Conservation (phyloP, 2,329 filamentous ascomycete genomes). For the Zymoseptoria tritici region DNA sequence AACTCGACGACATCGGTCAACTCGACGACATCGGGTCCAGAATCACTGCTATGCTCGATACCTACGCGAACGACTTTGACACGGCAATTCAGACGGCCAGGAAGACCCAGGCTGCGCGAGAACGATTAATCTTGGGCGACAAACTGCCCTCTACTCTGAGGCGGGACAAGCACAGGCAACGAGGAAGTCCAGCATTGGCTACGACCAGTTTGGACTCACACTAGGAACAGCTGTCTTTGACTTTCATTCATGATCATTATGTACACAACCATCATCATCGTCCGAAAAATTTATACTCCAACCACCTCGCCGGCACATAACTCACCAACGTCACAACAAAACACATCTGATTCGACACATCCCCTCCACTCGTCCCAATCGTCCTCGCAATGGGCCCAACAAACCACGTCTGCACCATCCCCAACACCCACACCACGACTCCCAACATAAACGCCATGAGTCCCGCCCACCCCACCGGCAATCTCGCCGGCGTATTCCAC, state of each 20-base stretch:
- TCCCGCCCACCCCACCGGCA: slow-evolving; percentile 38
- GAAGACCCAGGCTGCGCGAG: too few relatives aligned
- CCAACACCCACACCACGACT: slow-evolving; percentile 44
- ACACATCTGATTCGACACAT: slow-evolving; percentile 49
- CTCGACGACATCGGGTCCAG: too few relatives aligned
- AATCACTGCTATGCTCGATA: too few relatives aligned
- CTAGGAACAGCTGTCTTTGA: too few relatives aligned
- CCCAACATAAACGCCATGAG: slow-evolving; percentile 34
- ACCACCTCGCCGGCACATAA: slow-evolving; percentile 42
- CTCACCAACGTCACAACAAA: slow-evolving; percentile 43
- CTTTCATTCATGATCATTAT: neutral
- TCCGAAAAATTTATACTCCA: slow-evolving; percentile 43
- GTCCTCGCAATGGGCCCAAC: slow-evolving; percentile 50
- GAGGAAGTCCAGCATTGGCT: too few relatives aligned
- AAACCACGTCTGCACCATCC: slow-evolving; percentile 40
- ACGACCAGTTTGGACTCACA: too few relatives aligned
- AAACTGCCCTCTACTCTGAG: too few relatives aligned
- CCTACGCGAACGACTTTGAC: too few relatives aligned
- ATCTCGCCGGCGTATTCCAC: slow-evolving; percentile 39
- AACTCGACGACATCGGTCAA: too few relatives aligned
- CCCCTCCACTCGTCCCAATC: slow-evolving; percentile 50
- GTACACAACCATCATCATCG: slow-evolving; percentile 18
- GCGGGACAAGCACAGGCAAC: too few relatives aligned
- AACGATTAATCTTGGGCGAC: too few relatives aligned
- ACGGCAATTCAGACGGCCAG: too few relatives aligned